Percentiles rank a stretch among this genome's conserved stretches.
phyloP scores from a whole-genome alignment of 345 rosid genomes.

The Ricinus communis region DNA sequence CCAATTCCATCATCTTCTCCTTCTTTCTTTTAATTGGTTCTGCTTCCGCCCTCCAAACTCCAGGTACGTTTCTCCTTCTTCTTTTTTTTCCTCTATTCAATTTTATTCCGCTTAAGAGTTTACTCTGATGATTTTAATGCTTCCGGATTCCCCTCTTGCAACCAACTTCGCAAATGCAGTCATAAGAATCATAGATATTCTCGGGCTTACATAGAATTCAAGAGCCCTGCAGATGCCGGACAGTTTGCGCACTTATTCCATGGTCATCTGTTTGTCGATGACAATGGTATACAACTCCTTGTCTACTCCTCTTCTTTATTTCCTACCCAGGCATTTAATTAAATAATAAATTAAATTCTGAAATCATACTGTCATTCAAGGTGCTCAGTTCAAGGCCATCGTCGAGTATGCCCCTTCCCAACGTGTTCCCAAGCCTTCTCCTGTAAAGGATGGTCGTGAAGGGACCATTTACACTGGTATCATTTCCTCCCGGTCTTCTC shows the following conservation, averaged over 20 bases:
- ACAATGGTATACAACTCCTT: constrained; percentile 53
- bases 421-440: constrained; percentile 47
- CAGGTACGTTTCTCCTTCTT: constrained; percentile 29
- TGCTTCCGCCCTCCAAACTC: constrained; percentile 56
- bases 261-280: constrained; percentile 71
- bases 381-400: constrained; percentile 60
- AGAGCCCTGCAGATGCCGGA: constrained; percentile 56
- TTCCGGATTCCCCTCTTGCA: not conserved
- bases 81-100: not conserved
- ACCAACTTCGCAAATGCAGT: constrained; percentile 40
- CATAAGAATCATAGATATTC: constrained; percentile 53
- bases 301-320: not conserved
- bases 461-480: constrained; percentile 58
- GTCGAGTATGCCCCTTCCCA: constrained; percentile 81
- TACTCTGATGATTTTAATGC: no score
- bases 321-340: no score
- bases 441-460: constrained; percentile 61
- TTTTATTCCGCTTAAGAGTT: no score
- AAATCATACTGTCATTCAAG: constrained; percentile 22
- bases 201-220: constrained; percentile 61
- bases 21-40: constrained; percentile 57
- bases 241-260: constrained; percentile 69
- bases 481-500: not conserved
- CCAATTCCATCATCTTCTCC: constrained; percentile 54
- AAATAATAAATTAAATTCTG: no score